Evolutionary conservation across 148 eudicot genomes (phyloP), one percentile per base, ranked within the genome.

Genomic region (Fagopyrum homotropicum): DNA sequence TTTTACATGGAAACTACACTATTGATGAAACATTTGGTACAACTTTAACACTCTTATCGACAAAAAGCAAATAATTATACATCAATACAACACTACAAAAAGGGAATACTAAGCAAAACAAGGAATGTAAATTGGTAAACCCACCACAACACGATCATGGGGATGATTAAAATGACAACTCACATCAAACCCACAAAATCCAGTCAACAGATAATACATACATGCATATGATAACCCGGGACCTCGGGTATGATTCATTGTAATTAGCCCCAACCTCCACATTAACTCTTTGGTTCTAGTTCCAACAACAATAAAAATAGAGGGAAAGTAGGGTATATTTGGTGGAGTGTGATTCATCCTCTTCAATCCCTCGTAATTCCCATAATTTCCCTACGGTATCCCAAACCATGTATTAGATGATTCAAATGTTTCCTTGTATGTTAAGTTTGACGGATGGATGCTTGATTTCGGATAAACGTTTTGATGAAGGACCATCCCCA

Each of bases 81-180:
- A 55, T 4, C 22, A 16, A 7, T 55, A 16, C 16, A 55, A 55
- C 60, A n/a, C 60, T 55, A 22, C 19, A 55, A 55, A 16, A 16
- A 55, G 60, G 60, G 17, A 55, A 16, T 3, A 55, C 60, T 16
- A 6, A 55, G 22, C 16, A 5, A 55, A 55, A 4, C 17, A 16
- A 55, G 22, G 60, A 19, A 55, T 16, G 22, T 55, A 55, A 16
- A 55, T 4, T 16, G 22, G 60, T 15, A 14, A 1, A 40, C 87
- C 78, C 75, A 93, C 97, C 83, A 80, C 79, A 76, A 78, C 82
- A 46, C 85, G 98, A 79, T 91, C 92, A 46, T 80, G 96, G 60
- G 97, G 98, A 63, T 93, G 97, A 73, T 93, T 91, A 82, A 76
- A 93, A 8, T 94, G 89, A 61, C 98, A 93, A 52, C 91, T 88